Percentiles rank a stretch among this genome's conserved stretches.
phyloP scores from a whole-genome alignment of 257 asterid species.

The Nicotiana benthamiana region DNA sequence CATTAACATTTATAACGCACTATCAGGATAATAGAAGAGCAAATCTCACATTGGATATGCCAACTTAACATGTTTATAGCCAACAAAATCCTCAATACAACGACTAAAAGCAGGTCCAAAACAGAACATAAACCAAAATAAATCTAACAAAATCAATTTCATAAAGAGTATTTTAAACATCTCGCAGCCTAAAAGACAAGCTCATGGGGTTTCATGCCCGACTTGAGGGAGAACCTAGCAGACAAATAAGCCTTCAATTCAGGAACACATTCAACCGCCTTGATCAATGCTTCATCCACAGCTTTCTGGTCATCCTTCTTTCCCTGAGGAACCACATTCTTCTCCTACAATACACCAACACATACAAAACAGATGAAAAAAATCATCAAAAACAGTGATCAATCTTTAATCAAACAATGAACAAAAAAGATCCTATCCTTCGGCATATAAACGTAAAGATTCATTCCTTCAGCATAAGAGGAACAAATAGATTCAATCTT shows the following conservation, averaged over 20 bases:
- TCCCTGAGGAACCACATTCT: conserved; percentile 14
- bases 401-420: no score
- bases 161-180: neutral
- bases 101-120: neutral
- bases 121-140: neutral
- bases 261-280: conserved; percentile 13
- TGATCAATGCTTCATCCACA: conserved; percentile 15
- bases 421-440: no score
- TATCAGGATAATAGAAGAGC: neutral
- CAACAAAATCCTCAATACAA: conserved; percentile 4
- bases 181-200: conserved; percentile 14
- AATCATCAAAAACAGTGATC: neutral
- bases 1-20: neutral
- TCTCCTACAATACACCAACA: conserved; percentile 8
- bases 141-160: conserved; percentile 5
- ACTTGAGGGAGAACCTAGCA: conserved; percentile 20
- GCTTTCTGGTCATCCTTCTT: conserved; percentile 17
- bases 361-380: neutral
- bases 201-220: conserved; percentile 22
- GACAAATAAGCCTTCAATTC: conserved; percentile 17
- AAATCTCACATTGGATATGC: neutral
- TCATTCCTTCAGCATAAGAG: neutral
- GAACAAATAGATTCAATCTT: no score
- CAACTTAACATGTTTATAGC: neutral
- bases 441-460: no score